Base-by-base conservation (phyloP, 2,329 filamentous ascomycete genomes). In the Biscogniauxia marginata region DNA sequence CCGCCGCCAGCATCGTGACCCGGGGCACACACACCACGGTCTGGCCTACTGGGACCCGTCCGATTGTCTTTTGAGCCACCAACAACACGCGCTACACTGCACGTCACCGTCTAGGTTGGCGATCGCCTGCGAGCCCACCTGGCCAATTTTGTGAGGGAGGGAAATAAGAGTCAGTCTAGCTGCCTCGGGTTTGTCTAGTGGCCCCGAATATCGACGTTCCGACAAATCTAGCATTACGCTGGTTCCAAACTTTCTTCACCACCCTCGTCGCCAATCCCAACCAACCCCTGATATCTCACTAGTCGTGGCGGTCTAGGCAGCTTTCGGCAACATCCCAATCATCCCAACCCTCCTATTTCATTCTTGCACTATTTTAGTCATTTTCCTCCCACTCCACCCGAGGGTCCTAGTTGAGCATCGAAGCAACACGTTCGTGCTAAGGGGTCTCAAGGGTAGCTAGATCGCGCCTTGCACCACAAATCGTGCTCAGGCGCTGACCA, bases 151-250 rank as follows among this genome's bases (percentile, higher is more conserved):
- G 30, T 55, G 57, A 46, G 46, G 61, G 53, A 57, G 55, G 57
- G 50, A 61, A 64, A 62, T 54, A 67, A 67, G 65, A 69, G 66
- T 66, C 66, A 67, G 64, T 66, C 61, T 68, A 66, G 63, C 59
- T 52, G 58, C 57, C 55, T 55, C 51, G 56, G 55, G 53, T 24
- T 57, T 47, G 52, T 58, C 58, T 65, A 64, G 66, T 63, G 67
- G 64, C 62, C 63, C 64, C 58, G 56, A 49, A 55, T 49, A 58
- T 64, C 59, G 56, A 56, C 62, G 54, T 61, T 62, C 61, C 62
- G 62, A 61, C 53, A 58, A 54, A 54, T 64, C 59, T 64, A 65
- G 57, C 57, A 65, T 57, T 57, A 65, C 59, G 60, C 61, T 64
- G 62, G 61, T 49, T 53, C 62, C 63, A 67, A 66, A 60, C 30